Percentiles rank a stretch among this genome's conserved stretches.
Conservation (phyloP, 257 asterid species). For the Nicotiana paniculata region DNA sequence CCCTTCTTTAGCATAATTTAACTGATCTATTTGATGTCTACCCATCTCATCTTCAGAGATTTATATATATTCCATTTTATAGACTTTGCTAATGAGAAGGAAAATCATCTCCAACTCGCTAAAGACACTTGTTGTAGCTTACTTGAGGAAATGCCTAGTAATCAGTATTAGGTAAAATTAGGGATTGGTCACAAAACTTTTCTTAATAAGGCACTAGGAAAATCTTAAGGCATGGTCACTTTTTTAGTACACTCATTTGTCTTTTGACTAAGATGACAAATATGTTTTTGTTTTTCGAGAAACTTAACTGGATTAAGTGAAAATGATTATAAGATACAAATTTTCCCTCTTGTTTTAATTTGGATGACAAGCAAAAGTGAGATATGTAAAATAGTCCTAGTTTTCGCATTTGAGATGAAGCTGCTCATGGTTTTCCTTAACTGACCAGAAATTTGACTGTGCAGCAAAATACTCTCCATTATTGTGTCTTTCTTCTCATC, state of each 20-base stretch:
- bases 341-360: neutral
- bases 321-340: neutral
- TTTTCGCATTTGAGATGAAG: neutral
- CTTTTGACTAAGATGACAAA: neutral
- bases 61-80: neutral
- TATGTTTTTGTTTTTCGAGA: neutral
- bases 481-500: slow-evolving; percentile 70
- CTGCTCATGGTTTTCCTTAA: slow-evolving; percentile 14
- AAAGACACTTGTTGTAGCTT: neutral
- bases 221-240: neutral
- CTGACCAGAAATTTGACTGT: slow-evolving; percentile 19
- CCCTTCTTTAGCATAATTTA: neutral
- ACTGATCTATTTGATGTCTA: neutral
- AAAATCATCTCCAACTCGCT: neutral
- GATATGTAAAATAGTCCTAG: neutral
- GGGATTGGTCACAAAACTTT: neutral
- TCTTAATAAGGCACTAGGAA: neutral
- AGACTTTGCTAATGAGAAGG: neutral
- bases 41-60: neutral
- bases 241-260: neutral
- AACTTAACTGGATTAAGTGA: neutral
- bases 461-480: slow-evolving; percentile 87
- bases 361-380: neutral
- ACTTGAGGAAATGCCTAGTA: neutral
- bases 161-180: neutral